Evolutionary conservation across 2,329 filamentous ascomycete species (phyloP).

Genomic region (Neospermospora avenae): DNA sequence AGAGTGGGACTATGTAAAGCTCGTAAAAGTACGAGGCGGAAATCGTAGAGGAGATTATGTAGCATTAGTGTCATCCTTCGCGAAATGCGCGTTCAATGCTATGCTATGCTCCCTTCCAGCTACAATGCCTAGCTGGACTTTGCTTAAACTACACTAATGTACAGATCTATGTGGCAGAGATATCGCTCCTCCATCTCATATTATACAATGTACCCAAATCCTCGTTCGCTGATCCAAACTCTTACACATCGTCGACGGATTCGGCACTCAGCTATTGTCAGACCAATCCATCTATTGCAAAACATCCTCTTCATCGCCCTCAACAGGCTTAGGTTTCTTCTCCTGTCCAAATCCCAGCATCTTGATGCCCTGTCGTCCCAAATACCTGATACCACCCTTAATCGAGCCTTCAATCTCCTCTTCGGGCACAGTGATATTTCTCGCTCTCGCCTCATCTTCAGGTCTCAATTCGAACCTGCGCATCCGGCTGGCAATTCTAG

Average conservation of each 20-base stretch:
- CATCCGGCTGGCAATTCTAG: conserved; percentile 76
- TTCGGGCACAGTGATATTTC: conserved; percentile 58
- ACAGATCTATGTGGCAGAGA: conserved; percentile 1
- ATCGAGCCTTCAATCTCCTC: conserved; percentile 69
- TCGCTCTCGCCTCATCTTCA: conserved; percentile 67
- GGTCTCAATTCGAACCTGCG: conserved; percentile 66
- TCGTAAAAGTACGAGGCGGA: neutral
- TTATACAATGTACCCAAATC: neutral
- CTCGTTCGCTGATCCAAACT: neutral
- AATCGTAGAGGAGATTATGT: conserved; percentile 25
- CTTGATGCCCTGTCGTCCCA: conserved; percentile 38
- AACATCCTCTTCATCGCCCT: conserved; percentile 12
- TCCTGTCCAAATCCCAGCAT: conserved; percentile 23
- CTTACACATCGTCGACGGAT: neutral
- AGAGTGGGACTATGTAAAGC: neutral
- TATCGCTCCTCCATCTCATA: neutral
- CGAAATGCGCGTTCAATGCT: neutral
- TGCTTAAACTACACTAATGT: neutral
- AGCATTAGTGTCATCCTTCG: conserved; percentile 7
- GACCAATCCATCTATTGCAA: neutral
- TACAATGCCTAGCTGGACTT: neutral
- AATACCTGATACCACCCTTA: conserved; percentile 54
- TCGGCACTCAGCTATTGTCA: neutral
- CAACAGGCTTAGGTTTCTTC: conserved; percentile 18
- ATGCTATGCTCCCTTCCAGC: neutral